Evolutionary conservation across 192 early-diverging fungal species (phyloP), one percentile per base, ranked within the genome.

Genomic region (Coemansia sp.): DNA sequence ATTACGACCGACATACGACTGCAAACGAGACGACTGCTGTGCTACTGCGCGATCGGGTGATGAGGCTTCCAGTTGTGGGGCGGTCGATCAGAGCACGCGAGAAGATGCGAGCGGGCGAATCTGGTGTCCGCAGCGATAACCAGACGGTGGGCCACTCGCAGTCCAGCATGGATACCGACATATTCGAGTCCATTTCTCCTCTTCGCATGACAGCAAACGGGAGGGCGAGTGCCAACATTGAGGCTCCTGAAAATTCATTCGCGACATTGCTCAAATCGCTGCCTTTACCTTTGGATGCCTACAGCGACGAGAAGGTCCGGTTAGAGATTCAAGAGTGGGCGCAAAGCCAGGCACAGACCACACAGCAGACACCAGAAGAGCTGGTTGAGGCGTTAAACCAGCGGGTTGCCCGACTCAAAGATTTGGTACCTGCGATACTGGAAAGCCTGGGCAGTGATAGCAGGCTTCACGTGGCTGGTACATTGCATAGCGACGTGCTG

Each of bases 321-420:
- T 29, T 43, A 5, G 78, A 66, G 14, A 66, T 75, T 35, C 65
- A 69, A 23, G 65, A 67, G 23, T 81, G 78, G 78, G 69, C 72
- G 1, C 22, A 58, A 9, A 41, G 41, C 1, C 78, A 81, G 37
- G 17, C 72, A 24, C 54, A 19, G 38, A 12, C n/a, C 0, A 43
- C 39, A 4, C 38, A 37, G 48, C 68, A 69, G 60, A 5, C 69
- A 25, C 62, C 78, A 2, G 55, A 41, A 4, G 49, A 54, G 35
- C 49, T 72, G 7, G 55, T 63, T 5, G 63, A 58, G 1, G 11
- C 19, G 9, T 39, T 69, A 5, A 65, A 72, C 56, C 24, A 25
- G 32, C 65, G 50, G 12, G 39, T 81, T 38, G 54, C 56, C 3
- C 65, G 56, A 35, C 69, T 81, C 2, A 67, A 63, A 32, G 58